Base-by-base conservation (phyloP, 2,329 filamentous ascomycete genomes). In the Hymenotorrendiella dingleyae region DNA sequence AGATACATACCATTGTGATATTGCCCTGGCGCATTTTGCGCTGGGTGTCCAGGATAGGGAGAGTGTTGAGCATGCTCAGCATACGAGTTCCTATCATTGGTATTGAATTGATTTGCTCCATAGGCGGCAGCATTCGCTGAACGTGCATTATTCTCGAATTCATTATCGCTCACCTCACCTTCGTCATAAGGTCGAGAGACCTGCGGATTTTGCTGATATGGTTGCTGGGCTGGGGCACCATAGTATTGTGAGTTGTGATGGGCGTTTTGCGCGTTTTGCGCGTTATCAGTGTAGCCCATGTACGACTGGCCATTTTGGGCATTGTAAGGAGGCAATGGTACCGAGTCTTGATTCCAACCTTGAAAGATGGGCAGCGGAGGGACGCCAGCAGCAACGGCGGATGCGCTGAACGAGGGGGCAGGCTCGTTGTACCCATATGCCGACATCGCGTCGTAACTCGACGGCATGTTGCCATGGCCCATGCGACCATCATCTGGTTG, bases 141-240 rank as follows among this genome's bases (percentile, higher is more conserved):
- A 32, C 32, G 40, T 26, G 39, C 33, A 2, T 73, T 54, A 53
- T 79, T 73, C 37, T 79, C 74, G 36, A 74, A 70, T 53, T 83
- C 80, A 14, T 72, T 76, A 54, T 91, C 86, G 49, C 79, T 85
- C 22, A 93, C 62, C 61, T 94, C 87, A 12, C 84, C 86, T 55
- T 94, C 86, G 56, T 93, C 86, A 20, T 64, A 56, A 24, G 53
- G 48, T 36, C 44, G 52, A 24, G 38, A 7, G 23, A 40, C 41
- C 24, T 45, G 50, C 27, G 46, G 17, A 36, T 49, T 47, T 27
- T 49, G 49, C 28, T 51, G 49, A 42, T 59, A 58, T 6, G 26
- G 40, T 29, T 49, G 42, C 33, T 54, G 52, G 23, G 22, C 32
- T 17, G 40, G 38, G 12, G 47, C 39, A 12, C 30, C 42, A 40